Evolutionary conservation across 1,284 basidiomycete species (phyloP), one percentile per base, ranked within the genome.

Genomic region (Tilletia horrida): DNA sequence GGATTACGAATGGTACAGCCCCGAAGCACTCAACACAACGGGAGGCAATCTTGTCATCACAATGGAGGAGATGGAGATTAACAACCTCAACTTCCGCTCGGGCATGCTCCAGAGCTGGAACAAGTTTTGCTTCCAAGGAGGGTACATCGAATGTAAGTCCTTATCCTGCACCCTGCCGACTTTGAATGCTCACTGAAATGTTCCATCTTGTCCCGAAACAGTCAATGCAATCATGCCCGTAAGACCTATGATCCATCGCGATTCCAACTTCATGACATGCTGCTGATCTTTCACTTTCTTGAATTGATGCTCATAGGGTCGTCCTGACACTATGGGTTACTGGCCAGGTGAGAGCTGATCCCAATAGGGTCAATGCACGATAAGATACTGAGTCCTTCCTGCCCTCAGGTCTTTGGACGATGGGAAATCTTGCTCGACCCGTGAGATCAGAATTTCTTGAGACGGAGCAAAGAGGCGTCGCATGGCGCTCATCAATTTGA

Each of bases 1-100:
- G 21, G 78, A 81, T 43, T 79, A 67, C 62, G 81, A 83, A 64
- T 83, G 82, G 82, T 83, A 83, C 69, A 78, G 76, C 23, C 81
- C 81, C 31, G 80, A 78, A 64, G 74, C 72, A 4, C 66, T 81
- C 63, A 76, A 73, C 67, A 79, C 76, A 63, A 76, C 73, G 16
- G 76, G 71, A 42, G 73, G 73, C 27, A 69, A 67, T 31, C 68
- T 80, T 62, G 69, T 70, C 1, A 77, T 81, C 45, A 73, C 73
- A 0, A 65, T 81, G 16, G 72, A 74, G 14, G 71, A 80, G 55
- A 57, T 67, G 44, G 55, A 70, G 31, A 71, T 69, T 18, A 75
- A 79, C 70, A 75, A 79, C 63, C 73, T 75, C 42, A 77, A 76
- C 66, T 81, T 81, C 71, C 76, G 73, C 3, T 76, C 74, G 1